These are phyloP conservation scores for Colletotrichum australisinense DNA, from an alignment of 2,329 filamentous ascomycete species.

Conservation along the genomic window DNA sequence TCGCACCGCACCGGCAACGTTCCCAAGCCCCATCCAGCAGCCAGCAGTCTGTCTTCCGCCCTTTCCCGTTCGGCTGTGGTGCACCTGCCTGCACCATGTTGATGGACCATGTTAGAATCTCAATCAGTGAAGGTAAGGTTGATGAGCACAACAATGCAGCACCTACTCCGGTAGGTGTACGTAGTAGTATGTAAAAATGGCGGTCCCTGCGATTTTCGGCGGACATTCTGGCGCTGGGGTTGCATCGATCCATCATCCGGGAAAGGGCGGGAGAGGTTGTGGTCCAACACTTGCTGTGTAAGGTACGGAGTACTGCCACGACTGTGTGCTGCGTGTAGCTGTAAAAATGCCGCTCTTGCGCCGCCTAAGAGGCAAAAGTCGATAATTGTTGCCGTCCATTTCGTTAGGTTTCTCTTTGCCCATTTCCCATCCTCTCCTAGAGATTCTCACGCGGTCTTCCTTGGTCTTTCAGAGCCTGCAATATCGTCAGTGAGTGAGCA, in stretches of 20 bases:
- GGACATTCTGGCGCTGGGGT: conserved; percentile 18
- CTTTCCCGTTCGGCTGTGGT: not conserved
- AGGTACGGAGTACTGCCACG: too few relatives aligned
- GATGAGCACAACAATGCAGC: not conserved
- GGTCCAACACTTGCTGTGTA: conserved; percentile 25
- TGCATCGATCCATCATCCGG: conserved; percentile 5
- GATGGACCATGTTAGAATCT: not conserved
- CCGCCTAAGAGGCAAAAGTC: not conserved
- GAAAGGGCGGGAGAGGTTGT: not conserved
- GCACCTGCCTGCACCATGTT: not conserved
- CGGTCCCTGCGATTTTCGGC: conserved; percentile 26
- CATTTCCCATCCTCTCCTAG: not conserved
- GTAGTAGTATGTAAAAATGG: not conserved
- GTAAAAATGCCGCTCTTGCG: conserved; percentile 17
- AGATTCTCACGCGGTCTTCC: not conserved
- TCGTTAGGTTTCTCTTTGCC: not conserved
- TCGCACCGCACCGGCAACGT: not conserved
- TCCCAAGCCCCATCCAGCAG: conserved; percentile 2
- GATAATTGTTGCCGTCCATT: not conserved
- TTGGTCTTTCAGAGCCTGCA: not conserved
- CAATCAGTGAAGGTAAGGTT: not conserved
- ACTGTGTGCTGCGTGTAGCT: too few relatives aligned
- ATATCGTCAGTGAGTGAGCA: conserved; percentile 12
- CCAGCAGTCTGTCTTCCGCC: not conserved
- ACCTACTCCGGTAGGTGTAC: not conserved